phyloP scores from a whole-genome alignment of 257 asterid genomes.

The Plantago ovata region DNA sequence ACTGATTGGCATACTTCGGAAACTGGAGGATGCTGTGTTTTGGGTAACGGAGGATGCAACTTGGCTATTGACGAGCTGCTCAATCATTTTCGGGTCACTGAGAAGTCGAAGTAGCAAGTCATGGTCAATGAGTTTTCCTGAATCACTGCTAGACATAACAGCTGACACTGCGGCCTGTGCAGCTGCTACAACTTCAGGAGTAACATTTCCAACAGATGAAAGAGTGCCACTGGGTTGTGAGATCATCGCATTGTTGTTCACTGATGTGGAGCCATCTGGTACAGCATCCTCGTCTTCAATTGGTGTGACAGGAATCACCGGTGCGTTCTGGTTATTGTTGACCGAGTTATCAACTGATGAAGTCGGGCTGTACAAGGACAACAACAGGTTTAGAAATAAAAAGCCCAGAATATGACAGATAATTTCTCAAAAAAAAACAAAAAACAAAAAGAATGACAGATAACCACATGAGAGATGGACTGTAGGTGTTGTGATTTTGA shows the following conservation, averaged over 20 bases:
- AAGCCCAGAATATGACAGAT: not conserved
- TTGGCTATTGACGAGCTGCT: constrained; percentile 52
- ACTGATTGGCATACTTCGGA: constrained; percentile 25
- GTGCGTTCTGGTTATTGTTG: constrained; percentile 31
- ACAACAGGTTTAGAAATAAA: constrained; percentile 12
- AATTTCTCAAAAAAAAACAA: too few relatives aligned
- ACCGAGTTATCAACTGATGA: constrained; percentile 29
- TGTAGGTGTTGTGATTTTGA: too few relatives aligned
- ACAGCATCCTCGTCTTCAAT: constrained; percentile 86
- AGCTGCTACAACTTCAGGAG: constrained; percentile 47
- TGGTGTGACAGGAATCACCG: constrained; percentile 70
- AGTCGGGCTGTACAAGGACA: constrained; percentile 53
- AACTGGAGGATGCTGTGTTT: constrained; percentile 17
- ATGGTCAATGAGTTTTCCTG: constrained; percentile 52
- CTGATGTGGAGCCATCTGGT: constrained; percentile 24
- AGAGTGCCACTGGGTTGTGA: constrained; percentile 31
- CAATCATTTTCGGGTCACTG: constrained; percentile 63
- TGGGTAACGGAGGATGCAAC: constrained; percentile 27
- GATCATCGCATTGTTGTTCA: constrained; percentile 21
- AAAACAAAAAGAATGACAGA: too few relatives aligned
- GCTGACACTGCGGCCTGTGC: constrained; percentile 60
- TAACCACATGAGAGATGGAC: too few relatives aligned
- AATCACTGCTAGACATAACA: constrained; percentile 27
- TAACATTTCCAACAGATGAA: constrained; percentile 22
- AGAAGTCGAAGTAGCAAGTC: constrained; percentile 68